Evolutionary conservation across 805 yeast genomes (phyloP).

Genomic region (Sugiyamaella floridensis): DNA sequence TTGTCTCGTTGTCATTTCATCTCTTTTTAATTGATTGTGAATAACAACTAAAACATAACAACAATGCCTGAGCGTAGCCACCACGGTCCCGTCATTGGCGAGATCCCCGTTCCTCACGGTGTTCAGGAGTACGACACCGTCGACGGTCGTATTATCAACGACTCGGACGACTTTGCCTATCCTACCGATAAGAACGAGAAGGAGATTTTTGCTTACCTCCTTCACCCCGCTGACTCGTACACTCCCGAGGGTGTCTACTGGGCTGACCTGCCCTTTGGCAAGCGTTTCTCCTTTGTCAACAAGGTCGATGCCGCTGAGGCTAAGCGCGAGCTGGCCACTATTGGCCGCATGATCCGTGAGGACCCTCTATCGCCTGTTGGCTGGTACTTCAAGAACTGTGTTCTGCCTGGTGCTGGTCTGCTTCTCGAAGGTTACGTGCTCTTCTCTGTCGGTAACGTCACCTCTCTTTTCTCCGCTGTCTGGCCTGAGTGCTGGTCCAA

Average conservation of each 20-base stretch:
- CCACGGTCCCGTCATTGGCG: conserved; percentile 32
- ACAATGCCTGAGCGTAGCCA: conserved; percentile 13
- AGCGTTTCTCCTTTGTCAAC: conserved; percentile 26
- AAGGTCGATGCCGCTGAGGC: conserved; percentile 26
- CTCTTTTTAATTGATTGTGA: neutral
- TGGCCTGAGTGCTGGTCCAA: conserved; percentile 35
- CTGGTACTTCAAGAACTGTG: conserved; percentile 32
- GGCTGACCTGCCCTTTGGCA: conserved; percentile 31
- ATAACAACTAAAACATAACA: neutral
- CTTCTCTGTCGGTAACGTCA: conserved; percentile 33
- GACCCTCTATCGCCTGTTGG: conserved; percentile 32
- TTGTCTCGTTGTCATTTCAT: neutral
- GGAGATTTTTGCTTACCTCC: conserved; percentile 28
- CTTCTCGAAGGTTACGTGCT: conserved; percentile 34
- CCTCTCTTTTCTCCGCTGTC: conserved; percentile 26
- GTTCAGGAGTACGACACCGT: conserved; percentile 35
- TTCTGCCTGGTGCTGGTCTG: conserved; percentile 35
- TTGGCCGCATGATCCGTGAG: conserved; percentile 24
- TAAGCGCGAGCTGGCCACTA: conserved; percentile 21
- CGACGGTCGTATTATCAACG: conserved; percentile 26
- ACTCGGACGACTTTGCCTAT: conserved; percentile 18
- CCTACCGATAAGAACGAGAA: conserved; percentile 28
- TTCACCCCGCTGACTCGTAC: conserved; percentile 32
- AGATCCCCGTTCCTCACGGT: conserved; percentile 34
- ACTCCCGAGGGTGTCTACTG: conserved; percentile 32